Base-by-base conservation (phyloP, 2,329 filamentous ascomycete genomes). In the Microdochium nivale region DNA sequence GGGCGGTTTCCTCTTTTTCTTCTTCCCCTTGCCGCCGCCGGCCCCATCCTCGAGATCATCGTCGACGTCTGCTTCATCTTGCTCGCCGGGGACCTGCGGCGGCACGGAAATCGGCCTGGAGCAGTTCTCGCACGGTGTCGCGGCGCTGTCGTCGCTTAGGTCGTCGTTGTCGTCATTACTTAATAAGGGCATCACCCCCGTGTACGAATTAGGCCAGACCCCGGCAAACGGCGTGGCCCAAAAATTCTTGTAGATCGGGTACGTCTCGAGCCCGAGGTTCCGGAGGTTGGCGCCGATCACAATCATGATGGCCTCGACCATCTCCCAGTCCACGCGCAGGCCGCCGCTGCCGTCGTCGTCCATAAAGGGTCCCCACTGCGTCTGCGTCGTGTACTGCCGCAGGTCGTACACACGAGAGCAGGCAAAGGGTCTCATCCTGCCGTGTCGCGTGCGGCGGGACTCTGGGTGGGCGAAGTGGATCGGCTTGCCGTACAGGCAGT, bases 271-370 rank as follows among this genome's bases (percentile, higher is more conserved):
- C 13, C 71, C 67, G 56, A 79, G 77, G 10, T 66, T 62, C 37
- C 70, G 66, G 49, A 87, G 72, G 61, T 89, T 90, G 61, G 78
- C 75, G 3, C 78, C 78, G 3, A 91, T 66, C 2, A 86, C 80
- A 3, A 90, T 71, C 74, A 90, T 80, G 51, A 90, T 79, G 9
- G 85, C 83, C 66, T 91, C 87, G 11, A 90, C 69, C 69, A 87
- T 88, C 66, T 91, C 86, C 88, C 88, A 92, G 65, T 92, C 87
- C 0, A 88, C 83, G 4, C 68, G 66, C 50, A 72, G 75, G 9
- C 19, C 40, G 40, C 21, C 19, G 16, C 3, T 23, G n/a, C n/a
- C 19, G 40, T 19, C 19, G 19, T 19, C 40, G 10, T 19, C 40
- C 60, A 77, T 69, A 59, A 88, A 91, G 0, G 88, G 88, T 0